phyloP scores from a whole-genome alignment of 1,139 yeast genomes.

The Debaryomyces psychrophilus region DNA sequence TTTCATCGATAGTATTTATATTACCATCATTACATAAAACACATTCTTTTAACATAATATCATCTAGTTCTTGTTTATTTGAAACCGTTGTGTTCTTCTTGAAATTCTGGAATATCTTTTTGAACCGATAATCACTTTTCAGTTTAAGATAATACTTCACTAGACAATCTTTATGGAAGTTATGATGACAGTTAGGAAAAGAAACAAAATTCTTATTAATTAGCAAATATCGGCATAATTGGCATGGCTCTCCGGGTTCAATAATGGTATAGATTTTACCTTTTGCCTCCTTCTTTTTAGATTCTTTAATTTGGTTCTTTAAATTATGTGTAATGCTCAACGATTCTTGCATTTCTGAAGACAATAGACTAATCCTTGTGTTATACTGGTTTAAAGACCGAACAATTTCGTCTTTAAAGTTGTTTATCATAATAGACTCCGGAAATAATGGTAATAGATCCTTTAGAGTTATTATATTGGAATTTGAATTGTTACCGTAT shows the following conservation, averaged over 20 bases:
- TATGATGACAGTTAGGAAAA: constrained; percentile 85
- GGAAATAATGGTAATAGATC: constrained; percentile 87
- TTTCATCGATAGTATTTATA: constrained; percentile 69
- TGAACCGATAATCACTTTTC: constrained; percentile 70
- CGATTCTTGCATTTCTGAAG: constrained; percentile 78
- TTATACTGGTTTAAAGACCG: constrained; percentile 76
- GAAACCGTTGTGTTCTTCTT: constrained; percentile 44
- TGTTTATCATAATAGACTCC: constrained; percentile 77
- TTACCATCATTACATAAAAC: constrained; percentile 77
- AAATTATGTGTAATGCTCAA: constrained; percentile 64
- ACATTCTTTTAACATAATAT: constrained; percentile 67
- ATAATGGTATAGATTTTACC: constrained; percentile 49
- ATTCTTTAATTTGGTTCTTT: constrained; percentile 56
- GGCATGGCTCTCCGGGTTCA: constrained; percentile 86
- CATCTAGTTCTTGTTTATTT: constrained; percentile 55
- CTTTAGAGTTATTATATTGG: constrained; percentile 59
- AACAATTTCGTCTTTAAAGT: constrained; percentile 82
- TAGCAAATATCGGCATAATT: constrained; percentile 66
- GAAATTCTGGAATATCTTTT: constrained; percentile 60
- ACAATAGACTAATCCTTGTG: constrained; percentile 59
- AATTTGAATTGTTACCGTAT: constrained; percentile 21
- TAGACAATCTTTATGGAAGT: constrained; percentile 87
- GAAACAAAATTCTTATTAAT: constrained; percentile 74
- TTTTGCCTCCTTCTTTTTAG: constrained; percentile 46
- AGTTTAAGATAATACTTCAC: constrained; percentile 56